Evolutionary conservation across 2,329 filamentous ascomycete genomes (phyloP), one percentile per base, ranked within the genome.

Genomic region (Botrytis aclada): DNA sequence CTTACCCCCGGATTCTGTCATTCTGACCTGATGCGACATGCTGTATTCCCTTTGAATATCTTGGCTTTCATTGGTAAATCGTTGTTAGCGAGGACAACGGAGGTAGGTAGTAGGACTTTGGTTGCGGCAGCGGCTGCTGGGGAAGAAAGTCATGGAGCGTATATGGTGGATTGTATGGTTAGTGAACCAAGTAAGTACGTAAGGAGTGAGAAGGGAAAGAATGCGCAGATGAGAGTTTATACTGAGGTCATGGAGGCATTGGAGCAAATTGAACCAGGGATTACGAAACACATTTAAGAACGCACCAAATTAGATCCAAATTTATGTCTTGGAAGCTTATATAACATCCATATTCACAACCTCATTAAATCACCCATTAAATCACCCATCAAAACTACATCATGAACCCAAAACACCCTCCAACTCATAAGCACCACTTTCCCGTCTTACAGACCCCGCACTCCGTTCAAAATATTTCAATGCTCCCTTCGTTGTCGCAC

Each of bases 381-480:
- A n/a, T 7, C 5, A n/a, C 25, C 47, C 12, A 54, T 54, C 47
- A 7, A 54, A 54, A 54, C 5, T 2, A 56, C 29, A 0, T 69
- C 37, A 69, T 25, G 65, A 56, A 18, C n/a, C 47, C n/a, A 69
- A 56, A 32, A 41, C 47, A 20, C 37, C 37, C 32, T 69, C 47
- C n/a, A 69, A 56, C 25, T 41, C 47, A 69, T 58, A 43, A 25
- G n/a, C 54, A 22, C 65, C 65, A 69, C 65, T 56, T 12, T 18
- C 37, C 25, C 9, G n/a, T 58, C 62, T 72, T 39, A 67, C 70
- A 67, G 62, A 67, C 16, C 47, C 70, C 3, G 41, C 32, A 34
- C 84, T 83, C 67, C 88, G 83, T 81, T 87, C 82, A 72, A 85
- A 86, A 77, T 90, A 91, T 77, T 83, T 82, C 22, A 91, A 80